Evolutionary conservation across 768 basidiomycete genomes (phyloP).

Genomic region (Agaricus sinodeliciosus): DNA sequence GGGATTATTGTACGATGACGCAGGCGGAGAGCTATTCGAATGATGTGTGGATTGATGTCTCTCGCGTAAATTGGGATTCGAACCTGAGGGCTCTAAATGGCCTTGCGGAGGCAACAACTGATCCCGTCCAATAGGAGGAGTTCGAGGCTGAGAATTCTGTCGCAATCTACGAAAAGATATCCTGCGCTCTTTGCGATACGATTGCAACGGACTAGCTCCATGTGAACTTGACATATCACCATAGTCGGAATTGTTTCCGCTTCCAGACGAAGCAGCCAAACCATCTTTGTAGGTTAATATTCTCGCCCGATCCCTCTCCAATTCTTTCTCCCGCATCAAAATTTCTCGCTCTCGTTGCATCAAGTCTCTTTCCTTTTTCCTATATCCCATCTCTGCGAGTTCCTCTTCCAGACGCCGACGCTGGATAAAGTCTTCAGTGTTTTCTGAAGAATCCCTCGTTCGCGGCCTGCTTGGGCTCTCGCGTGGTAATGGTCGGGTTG

Average conservation of each 20-base stretch:
- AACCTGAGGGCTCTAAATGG: conserved; percentile 16
- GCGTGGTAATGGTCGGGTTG: conserved; percentile 4
- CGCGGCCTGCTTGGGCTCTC: neutral
- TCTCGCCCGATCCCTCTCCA: conserved; percentile 49
- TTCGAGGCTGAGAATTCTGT: conserved; percentile 22
- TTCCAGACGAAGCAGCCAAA: conserved; percentile 1
- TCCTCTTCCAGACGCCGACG: conserved; percentile 34
- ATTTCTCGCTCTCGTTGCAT: conserved; percentile 50
- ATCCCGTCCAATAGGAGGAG: conserved; percentile 9
- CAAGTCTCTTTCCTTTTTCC: conserved; percentile 49
- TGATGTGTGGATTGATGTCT: conserved; percentile 36
- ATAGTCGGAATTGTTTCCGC: conserved; percentile 6
- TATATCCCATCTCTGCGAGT: conserved; percentile 33
- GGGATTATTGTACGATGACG: conserved; percentile 55
- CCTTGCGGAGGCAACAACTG: conserved; percentile 11
- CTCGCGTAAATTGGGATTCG: conserved; percentile 4
- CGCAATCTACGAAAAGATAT: conserved; percentile 28
- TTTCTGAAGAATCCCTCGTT: conserved; percentile 5
- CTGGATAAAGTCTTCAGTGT: conserved; percentile 25
- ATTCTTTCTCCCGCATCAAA: conserved; percentile 42
- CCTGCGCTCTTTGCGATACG: conserved; percentile 27
- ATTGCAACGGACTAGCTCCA: conserved; percentile 15
- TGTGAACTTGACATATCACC: conserved; percentile 12
- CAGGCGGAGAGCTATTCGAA: conserved; percentile 59
- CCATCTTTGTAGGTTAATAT: conserved; percentile 31